phyloP scores from a whole-genome alignment of 176 grass and related monocot genomes.

The Triticum turgidum region DNA sequence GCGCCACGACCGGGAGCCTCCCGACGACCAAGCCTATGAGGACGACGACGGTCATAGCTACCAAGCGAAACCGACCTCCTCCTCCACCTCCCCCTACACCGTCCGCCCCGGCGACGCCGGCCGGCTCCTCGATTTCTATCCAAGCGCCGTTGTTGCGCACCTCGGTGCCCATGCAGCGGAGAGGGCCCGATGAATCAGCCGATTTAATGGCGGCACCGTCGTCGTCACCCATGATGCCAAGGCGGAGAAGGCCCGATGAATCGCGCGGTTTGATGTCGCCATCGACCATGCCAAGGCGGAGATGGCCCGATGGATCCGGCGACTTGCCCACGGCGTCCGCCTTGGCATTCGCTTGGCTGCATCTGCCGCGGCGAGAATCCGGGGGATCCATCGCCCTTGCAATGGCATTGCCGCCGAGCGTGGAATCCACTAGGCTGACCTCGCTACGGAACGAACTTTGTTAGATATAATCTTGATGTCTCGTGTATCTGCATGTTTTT shows the following conservation, averaged over 20 bases:
- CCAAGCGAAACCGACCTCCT: conserved; percentile 11
- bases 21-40: conserved; percentile 69
- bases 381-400: background rate
- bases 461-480: no score
- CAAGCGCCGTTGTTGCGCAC: background rate
- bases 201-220: no score
- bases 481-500: no score
- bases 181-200: background rate
- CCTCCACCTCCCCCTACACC: background rate
- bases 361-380: background rate
- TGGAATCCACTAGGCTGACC: conserved; percentile 21
- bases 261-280: background rate
- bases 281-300: background rate
- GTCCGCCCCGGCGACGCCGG: background rate
- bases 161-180: background rate
- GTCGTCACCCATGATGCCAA: background rate
- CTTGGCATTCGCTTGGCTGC: conserved; percentile 8
- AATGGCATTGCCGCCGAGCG: conserved; percentile 10
- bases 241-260: background rate
- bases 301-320: background rate
- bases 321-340: background rate
- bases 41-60: conserved; percentile 31
- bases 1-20: conserved; percentile 50
- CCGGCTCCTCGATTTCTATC: background rate
- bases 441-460: conserved; percentile 5